phyloP scores from a whole-genome alignment of 73 alveolate genomes.

The Diophrys appendiculata region DNA sequence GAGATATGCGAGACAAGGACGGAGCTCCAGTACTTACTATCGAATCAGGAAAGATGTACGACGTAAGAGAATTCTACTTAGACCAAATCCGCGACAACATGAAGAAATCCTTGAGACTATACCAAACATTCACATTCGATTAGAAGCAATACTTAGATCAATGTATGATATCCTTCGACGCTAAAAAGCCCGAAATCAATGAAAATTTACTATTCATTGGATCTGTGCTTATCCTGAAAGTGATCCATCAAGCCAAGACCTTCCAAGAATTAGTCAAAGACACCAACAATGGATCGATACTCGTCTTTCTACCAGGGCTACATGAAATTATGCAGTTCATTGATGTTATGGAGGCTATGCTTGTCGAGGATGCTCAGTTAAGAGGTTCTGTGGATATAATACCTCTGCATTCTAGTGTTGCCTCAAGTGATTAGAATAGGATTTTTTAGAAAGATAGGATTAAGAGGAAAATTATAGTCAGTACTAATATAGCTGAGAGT shows the following conservation, averaged over 20 bases:
- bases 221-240: conserved; percentile 37
- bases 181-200: no score
- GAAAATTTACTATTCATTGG: no score
- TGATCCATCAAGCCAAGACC: conserved; percentile 18
- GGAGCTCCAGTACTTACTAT: no score
- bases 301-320: conserved; percentile 89
- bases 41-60: no score
- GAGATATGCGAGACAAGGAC: no score
- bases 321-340: conserved; percentile 66
- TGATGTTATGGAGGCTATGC: conserved; percentile 48
- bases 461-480: conserved; percentile 85
- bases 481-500: conserved; percentile 98
- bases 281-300: conserved; percentile 58
- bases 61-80: no score
- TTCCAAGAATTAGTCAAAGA: conserved; percentile 49
- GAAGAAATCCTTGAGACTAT: no score
- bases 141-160: no score
- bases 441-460: conserved; percentile 56
- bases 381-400: no score
- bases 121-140: no score
- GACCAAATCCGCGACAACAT: no score
- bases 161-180: no score
- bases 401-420: conserved; percentile 72
- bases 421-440: conserved; percentile 72
- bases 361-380: conserved; percentile 24